These are phyloP conservation scores for Sugiyamaella japonica DNA, from an alignment of 1,139 yeast species.

Conservation along the genomic window DNA sequence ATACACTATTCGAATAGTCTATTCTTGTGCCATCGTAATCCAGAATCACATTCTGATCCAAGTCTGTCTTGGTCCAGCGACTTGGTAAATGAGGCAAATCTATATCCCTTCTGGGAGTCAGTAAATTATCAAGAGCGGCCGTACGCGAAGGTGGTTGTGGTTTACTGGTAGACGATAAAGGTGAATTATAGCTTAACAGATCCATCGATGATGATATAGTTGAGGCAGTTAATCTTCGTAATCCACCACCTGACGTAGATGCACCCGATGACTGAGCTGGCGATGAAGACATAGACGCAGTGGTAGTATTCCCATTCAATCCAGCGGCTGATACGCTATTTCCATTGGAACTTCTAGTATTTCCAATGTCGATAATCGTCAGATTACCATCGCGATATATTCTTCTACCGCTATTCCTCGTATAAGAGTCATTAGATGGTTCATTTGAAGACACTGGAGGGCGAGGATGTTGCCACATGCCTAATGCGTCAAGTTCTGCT, in stretches of 20 bases:
- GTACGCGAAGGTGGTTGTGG: not conserved
- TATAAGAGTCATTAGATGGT: not conserved
- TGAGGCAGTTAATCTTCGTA: conserved; percentile 1
- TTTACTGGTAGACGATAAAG: not conserved
- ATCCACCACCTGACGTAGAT: not conserved
- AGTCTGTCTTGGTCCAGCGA: conserved; percentile 27
- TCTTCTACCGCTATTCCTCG: conserved; percentile 2
- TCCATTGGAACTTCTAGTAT: not conserved
- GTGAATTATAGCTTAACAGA: not conserved
- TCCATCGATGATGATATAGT: not conserved
- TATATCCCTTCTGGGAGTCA: conserved; percentile 22
- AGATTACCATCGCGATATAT: conserved; percentile 8
- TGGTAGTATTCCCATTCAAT: not conserved
- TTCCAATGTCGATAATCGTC: conserved; percentile 1
- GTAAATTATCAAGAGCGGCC: not conserved
- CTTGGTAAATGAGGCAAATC: conserved; percentile 32
- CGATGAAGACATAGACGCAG: not conserved
- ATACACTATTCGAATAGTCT: conserved; percentile 14
- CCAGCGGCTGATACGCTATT: not conserved
- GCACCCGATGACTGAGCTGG: not conserved
- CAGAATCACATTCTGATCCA: conserved; percentile 19
- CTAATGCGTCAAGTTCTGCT: conserved; percentile 28
- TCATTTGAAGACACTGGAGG: conserved; percentile 3
- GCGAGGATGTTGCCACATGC: conserved; percentile 13
- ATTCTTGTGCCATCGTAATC: conserved; percentile 23